These are phyloP conservation scores for Coccomyxa subellipsoidea DNA, from an alignment of 163 green algal species.

Conservation along the genomic window DNA sequence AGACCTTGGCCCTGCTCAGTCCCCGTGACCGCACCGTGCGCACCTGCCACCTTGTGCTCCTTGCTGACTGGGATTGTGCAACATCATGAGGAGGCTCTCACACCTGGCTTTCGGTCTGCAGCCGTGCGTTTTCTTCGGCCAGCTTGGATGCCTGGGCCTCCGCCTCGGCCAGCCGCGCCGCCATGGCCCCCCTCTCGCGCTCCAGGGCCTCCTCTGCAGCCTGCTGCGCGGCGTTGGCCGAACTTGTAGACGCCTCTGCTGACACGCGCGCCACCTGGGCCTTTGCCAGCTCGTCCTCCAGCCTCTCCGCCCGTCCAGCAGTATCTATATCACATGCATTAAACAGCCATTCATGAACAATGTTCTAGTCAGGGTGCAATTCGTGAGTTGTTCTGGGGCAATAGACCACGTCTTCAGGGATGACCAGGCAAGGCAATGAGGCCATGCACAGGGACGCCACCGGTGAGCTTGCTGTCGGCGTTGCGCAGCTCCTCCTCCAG, in stretches of 20 bases:
- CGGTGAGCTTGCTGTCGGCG: constrained; percentile 28
- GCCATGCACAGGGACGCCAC: not conserved
- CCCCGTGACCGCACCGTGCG: too few relatives aligned
- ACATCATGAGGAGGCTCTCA: too few relatives aligned
- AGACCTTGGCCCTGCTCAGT: too few relatives aligned
- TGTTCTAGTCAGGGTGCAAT: too few relatives aligned
- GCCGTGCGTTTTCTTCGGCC: not conserved
- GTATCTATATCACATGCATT: not conserved
- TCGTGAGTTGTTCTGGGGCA: too few relatives aligned
- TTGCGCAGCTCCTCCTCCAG: constrained; percentile 53
- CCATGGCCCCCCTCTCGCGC: constrained; percentile 8
- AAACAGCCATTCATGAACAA: not conserved
- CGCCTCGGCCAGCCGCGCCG: constrained; percentile 7
- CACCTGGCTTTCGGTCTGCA: constrained; percentile 6
- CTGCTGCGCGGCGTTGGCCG: constrained; percentile 11
- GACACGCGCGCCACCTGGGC: constrained; percentile 23
- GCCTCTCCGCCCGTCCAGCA: not conserved
- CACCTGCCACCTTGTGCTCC: too few relatives aligned
- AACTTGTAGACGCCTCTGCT: constrained; percentile 28
- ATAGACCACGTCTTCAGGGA: too few relatives aligned
- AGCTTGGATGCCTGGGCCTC: not conserved
- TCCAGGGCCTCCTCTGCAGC: not conserved
- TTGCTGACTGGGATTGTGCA: too few relatives aligned
- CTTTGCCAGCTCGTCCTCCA: constrained; percentile 40
- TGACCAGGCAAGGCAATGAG: not conserved